These are phyloP conservation scores for Salix suchowensis DNA, from an alignment of 345 rosid species.

Conservation along the genomic window DNA sequence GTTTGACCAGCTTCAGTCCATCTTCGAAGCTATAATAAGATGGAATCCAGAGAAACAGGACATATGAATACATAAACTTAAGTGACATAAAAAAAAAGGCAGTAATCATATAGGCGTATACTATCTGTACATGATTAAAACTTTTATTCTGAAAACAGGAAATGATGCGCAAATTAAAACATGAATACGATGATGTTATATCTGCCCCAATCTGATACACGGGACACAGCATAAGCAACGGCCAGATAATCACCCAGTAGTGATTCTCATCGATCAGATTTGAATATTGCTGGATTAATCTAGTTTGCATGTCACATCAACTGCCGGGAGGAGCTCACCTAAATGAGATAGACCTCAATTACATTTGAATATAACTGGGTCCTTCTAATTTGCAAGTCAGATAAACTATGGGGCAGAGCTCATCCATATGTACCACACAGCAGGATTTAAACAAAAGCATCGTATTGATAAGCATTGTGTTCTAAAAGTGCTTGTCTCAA, in stretches of 20 bases:
- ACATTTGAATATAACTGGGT: background rate
- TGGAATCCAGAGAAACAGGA: constrained; percentile 15
- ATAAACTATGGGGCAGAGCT: no score
- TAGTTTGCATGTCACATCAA: background rate
- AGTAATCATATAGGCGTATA: background rate
- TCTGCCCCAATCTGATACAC: background rate
- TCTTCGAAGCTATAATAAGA: constrained; percentile 72
- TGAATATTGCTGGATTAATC: background rate
- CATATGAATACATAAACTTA: constrained; percentile 6
- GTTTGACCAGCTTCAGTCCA: constrained; percentile 92
- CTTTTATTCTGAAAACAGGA: background rate
- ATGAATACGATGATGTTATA: background rate
- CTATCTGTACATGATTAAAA: background rate
- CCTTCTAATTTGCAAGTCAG: no score
- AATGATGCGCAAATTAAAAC: background rate
- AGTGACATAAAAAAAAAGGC: background rate
- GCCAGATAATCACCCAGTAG: background rate
- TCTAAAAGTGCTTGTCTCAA: background rate
- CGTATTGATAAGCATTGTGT: background rate
- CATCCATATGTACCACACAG: background rate
- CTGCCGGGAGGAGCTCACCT: no score
- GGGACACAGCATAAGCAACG: background rate
- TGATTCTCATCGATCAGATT: background rate
- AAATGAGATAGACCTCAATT: background rate
- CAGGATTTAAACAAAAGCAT: background rate